A percentile compares a stretch with the other conserved stretches of the same genome.
These are phyloP conservation scores for Phylloporus rhodoxanthus DNA, from an alignment of 768 basidiomycete genomes.

Conservation along the genomic window DNA sequence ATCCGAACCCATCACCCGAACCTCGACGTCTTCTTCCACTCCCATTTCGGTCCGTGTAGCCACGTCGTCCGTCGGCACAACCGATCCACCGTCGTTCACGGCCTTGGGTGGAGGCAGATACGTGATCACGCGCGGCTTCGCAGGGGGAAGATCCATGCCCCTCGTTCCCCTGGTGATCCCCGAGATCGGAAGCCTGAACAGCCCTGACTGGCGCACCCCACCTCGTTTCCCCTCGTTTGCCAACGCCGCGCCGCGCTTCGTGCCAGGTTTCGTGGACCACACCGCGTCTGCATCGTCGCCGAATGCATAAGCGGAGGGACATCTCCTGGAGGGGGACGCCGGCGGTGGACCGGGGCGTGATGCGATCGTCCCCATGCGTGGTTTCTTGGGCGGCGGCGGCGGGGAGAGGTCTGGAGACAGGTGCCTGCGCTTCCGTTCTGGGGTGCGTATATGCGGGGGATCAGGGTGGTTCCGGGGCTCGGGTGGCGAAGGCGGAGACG, in stretches of 20 bases:
- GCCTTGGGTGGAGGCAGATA: constrained; percentile 26
- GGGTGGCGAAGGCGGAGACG: neutral
- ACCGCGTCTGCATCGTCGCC: constrained; percentile 18
- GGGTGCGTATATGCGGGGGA: constrained; percentile 6
- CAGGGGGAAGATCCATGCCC: neutral
- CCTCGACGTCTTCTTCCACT: constrained; percentile 1
- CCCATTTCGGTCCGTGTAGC: neutral
- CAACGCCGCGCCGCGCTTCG: neutral
- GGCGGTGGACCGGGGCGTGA: neutral
- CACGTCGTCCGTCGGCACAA: neutral
- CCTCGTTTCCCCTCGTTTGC: neutral
- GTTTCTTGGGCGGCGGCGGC: neutral
- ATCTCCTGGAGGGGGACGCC: neutral
- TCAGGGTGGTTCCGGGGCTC: neutral
- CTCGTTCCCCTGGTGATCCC: neutral
- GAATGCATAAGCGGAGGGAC: constrained; percentile 17
- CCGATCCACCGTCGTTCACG: neutral
- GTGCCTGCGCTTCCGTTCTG: constrained; percentile 4
- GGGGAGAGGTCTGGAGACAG: constrained; percentile 1
- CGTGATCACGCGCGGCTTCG: constrained; percentile 22
- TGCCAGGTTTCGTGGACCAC: constrained; percentile 14
- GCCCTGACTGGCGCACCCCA: constrained; percentile 15
- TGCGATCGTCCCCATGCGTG: neutral
- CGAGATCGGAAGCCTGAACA: constrained; percentile 18
- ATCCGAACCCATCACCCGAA: constrained; percentile 20